Evolutionary conservation across 345 rosid genomes (phyloP).

Genomic region (Melaleuca quinquenervia): DNA sequence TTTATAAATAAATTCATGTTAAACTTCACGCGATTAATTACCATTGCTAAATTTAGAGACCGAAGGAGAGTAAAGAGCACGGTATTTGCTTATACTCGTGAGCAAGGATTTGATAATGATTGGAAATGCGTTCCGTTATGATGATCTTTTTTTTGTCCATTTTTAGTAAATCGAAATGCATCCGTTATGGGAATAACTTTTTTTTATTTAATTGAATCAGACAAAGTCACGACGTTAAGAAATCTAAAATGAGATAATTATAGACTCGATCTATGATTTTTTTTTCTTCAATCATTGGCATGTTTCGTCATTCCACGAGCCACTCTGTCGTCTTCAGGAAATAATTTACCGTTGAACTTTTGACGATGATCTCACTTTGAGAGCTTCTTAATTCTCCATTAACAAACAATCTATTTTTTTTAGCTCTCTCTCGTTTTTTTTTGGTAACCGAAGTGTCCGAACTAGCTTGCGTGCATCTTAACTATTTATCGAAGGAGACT

Average conservation of each 20-base stretch:
- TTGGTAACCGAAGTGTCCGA: too few relatives aligned
- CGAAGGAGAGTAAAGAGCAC: rapidly evolving
- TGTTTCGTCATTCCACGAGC: rapidly evolving
- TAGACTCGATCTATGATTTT: not conserved
- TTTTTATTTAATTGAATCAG: rapidly evolving
- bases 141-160: rapidly evolving
- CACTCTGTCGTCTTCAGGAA: rapidly evolving
- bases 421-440: not conserved
- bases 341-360: not conserved
- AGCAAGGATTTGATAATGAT: not conserved
- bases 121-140: rapidly evolving
- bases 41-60: not conserved
- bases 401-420: not conserved
- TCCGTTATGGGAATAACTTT: rapidly evolving
- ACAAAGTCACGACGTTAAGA: rapidly evolving
- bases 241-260: not conserved
- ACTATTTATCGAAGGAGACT: too few relatives aligned
- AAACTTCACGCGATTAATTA: not conserved
- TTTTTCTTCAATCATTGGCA: not conserved
- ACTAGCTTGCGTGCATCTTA: too few relatives aligned
- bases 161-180: rapidly evolving
- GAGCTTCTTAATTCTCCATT: not conserved
- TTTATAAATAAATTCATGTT: rapidly evolving
- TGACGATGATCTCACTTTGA: not conserved
- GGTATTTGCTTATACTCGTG: not conserved